Evolutionary conservation across 2,329 filamentous ascomycete species (phyloP).

Genomic region (Xylaria sp.): DNA sequence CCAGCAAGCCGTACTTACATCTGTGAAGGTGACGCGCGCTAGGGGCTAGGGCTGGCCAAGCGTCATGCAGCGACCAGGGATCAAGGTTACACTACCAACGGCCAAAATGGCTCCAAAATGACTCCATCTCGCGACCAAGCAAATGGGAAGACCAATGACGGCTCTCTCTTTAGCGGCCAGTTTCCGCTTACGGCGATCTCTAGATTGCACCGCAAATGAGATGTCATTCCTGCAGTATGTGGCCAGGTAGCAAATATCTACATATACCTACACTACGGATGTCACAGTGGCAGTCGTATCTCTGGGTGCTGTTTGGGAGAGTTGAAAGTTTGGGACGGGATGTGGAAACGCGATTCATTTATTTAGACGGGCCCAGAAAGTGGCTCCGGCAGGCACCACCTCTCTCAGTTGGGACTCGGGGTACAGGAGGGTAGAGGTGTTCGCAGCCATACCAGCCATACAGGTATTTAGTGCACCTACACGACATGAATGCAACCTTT

Average conservation of each 20-base stretch:
- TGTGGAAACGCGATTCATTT: background rate
- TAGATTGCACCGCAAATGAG: slow-evolving; percentile 17
- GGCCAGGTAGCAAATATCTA: no score
- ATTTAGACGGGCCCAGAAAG: no score
- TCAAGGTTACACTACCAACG: slow-evolving; percentile 27
- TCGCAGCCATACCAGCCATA: no score
- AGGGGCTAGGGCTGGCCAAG: slow-evolving; percentile 22
- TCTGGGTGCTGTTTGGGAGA: background rate
- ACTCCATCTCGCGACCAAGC: slow-evolving; percentile 8
- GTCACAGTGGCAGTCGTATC: background rate
- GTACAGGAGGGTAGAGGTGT: no score
- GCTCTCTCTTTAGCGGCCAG: slow-evolving; percentile 3
- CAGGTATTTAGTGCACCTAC: no score
- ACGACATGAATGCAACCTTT: slow-evolving; percentile 7
- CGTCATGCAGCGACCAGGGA: slow-evolving; percentile 5
- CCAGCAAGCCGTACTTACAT: slow-evolving; percentile 5
- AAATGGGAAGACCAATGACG: slow-evolving; percentile 22
- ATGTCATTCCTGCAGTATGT: background rate
- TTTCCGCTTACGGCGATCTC: slow-evolving; percentile 31
- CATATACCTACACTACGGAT: no score
- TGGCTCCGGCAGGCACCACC: no score
- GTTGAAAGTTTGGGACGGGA: background rate
- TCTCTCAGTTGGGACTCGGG: no score
- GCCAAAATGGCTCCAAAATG: slow-evolving; percentile 21
- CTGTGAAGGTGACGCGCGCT: slow-evolving; percentile 16